Base-by-base conservation (phyloP, 768 basidiomycete genomes). In the Hirschioporus abietinus region DNA sequence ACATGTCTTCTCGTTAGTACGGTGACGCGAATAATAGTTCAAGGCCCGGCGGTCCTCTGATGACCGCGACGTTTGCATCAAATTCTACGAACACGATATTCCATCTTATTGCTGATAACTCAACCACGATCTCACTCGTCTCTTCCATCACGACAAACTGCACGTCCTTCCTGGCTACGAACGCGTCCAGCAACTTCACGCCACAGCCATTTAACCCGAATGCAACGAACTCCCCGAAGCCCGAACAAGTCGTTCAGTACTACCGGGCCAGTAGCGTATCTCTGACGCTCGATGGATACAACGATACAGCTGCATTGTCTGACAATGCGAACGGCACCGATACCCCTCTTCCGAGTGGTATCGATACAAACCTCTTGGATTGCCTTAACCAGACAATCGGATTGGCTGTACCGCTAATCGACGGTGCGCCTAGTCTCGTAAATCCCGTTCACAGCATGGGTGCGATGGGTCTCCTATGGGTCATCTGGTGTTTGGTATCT, bases 381-480 rank as follows among this genome's bases (percentile, higher is more conserved):
- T 91, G 90, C 67, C 68, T 91, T 61, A 91, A 91, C 68, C 68
- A 75, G 34, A 90, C 90, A 1, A 88, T 90, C 63, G 88, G 82
- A 1, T 72, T 68, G 23, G 81, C 84, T 1, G 86, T 83, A 1
- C 88, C 88, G 1, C 81, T 91, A 5, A 74, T 89, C 6, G 81
- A 78, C 67, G 76, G 74, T 15, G 79, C 78, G 24, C 25, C 17
- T 59, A 35, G 34, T 65, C 60, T 24, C 68, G 69, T 36, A n/a
- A 61, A 34, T 61, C 60, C 70, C 10, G 65, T 65, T 7, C 73
- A 75, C 7, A 72, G 68, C 58, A 58, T 72, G 52, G 67, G 68
- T 27, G n/a, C 73, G 25, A 27, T 77, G 1, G 72, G 70, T 35
- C 36, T 74, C 52, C 18, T 74, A 6, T 74, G 68, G 70, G 17